Evolutionary conservation across 2,329 filamentous ascomycete species (phyloP).

Genomic region (Dothistroma pini): DNA sequence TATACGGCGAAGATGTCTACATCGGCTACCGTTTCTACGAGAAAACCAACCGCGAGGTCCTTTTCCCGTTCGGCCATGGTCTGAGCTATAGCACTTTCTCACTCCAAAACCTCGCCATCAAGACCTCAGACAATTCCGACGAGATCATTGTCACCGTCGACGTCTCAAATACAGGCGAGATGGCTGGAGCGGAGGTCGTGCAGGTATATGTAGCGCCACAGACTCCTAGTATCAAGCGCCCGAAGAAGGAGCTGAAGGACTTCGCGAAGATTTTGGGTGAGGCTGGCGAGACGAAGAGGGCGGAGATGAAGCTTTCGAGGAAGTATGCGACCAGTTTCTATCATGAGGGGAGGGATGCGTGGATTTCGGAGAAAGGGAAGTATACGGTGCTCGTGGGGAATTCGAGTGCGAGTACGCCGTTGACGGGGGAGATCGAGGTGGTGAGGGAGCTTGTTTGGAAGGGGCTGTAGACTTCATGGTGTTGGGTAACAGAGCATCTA

Average conservation of each 20-base stretch:
- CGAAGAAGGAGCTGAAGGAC: slow-evolving; percentile 67
- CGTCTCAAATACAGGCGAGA: slow-evolving; percentile 55
- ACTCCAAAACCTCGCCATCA: slow-evolving; percentile 57
- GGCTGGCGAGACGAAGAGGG: slow-evolving; percentile 54
- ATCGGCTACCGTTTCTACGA: slow-evolving; percentile 74
- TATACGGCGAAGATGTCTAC: slow-evolving; percentile 70
- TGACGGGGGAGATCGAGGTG: slow-evolving; percentile 56
- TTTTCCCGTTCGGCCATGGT: slow-evolving; percentile 75
- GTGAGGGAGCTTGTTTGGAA: slow-evolving; percentile 64
- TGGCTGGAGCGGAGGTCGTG: slow-evolving; percentile 60
- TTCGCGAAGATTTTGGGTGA: slow-evolving; percentile 63
- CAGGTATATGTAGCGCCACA: slow-evolving; percentile 66
- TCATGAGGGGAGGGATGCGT: slow-evolving; percentile 63
- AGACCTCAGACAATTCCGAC: slow-evolving; percentile 45
- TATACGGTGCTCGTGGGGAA: slow-evolving; percentile 61
- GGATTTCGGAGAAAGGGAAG: slow-evolving; percentile 62
- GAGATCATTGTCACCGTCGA: slow-evolving; percentile 47
- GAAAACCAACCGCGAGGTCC: slow-evolving; percentile 53
- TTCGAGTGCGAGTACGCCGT: slow-evolving; percentile 52
- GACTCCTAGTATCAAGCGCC: slow-evolving; percentile 59
- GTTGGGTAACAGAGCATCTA: neutral
- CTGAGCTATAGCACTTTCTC: slow-evolving; percentile 72
- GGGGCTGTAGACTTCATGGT: slow-evolving; percentile 43
- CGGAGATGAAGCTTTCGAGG: slow-evolving; percentile 55
- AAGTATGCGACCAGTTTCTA: slow-evolving; percentile 68